Base-by-base conservation (phyloP, 1,139 yeast genomes). In the Nakaseomyces kungkrabaensis region DNA sequence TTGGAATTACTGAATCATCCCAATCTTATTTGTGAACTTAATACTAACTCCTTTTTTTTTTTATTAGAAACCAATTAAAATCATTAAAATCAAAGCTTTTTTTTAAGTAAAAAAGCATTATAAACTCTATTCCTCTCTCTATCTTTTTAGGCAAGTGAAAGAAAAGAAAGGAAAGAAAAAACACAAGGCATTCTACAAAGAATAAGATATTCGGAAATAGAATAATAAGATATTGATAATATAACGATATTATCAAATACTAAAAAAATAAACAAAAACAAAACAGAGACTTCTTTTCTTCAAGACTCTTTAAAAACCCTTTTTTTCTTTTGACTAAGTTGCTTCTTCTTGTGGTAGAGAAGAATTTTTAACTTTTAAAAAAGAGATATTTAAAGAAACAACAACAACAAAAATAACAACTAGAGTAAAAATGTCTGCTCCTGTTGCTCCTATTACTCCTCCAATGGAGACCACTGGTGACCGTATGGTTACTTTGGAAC, bases 401-500 rank as follows among this genome's bases (percentile, higher is more conserved):
- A 11, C 22, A 44, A 34, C 24, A 44, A 44, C 22, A 7, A 34
- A 33, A 33, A 5, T 5, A 17, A 29, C 9, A 29, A 7, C 9
- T 29, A 29, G 31, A 37, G 4, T 13, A 27, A 46, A 37, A 31
- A 55, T 56, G 66, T 59, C 69, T 53, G 58, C 63, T 52, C 76
- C 76, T 53, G 78, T 85, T 57, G 78, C 78, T 62, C 96, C 96
- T 54, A 85, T 88, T 66, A 76, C 92, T 61, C 96, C 96, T 52
- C 95, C 96, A 59, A 78, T 86, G 81, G 84, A 82, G 66, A 75
- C 87, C 51, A 79, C 83, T 54, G 85, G 86, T 61, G 88, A 86
- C 72, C 82, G 83, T 65, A 74, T 89, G 72, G 81, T 89, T 78
- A 83, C 96, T 54, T 79, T 92, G 68, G 96, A 94, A 72, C 81